Base-by-base conservation (phyloP, 352 stramenopile species). In the Phytophthora colocasiae region DNA sequence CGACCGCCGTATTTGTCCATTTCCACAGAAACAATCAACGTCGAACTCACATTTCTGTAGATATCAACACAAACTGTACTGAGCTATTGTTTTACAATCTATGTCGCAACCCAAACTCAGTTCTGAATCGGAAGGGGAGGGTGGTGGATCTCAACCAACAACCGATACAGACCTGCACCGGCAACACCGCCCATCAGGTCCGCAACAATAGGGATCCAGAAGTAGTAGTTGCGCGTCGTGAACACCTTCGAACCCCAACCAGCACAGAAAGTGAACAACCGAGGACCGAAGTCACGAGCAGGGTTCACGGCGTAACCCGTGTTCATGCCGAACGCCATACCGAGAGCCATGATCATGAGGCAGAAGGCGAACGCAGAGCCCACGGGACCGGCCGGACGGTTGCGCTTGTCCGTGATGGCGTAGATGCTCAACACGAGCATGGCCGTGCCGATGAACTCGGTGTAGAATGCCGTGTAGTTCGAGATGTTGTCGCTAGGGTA, bases 251-350 rank as follows among this genome's bases (percentile, higher is more conserved):
- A 71, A 39, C 75, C 75, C 70, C 71, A 85, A 15, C 74, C 76
- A 19, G 72, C 69, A 4, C 41, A 41, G 9, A 41, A 48, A 19
- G 68, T 70, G 31, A 78, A 63, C 6, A 84, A 50, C 41, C 76
- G 76, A 55, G 76, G 76, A 45, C 71, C 75, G 19, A 87, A 77
- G 69, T 87, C 78, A 36, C 74, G 70, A 4, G 78, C 78, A 1
- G 78, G 78, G 65, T 87, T 87, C 39, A 87, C 54, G 7, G 75
- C 75, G 59, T 82, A 51, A 74, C 74, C 73, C 8, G 77, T 77
- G 51, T 80, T 81, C 55, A 73, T 70, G 46, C 78, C 80, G 46
- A 89, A 83, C 7, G 75, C 74, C 71, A 89, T 87, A 24, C 80
- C 75, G 34, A 89, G 64, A 1, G 62, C 75, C 50, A 78, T 71